phyloP scores from a whole-genome alignment of 1,284 basidiomycete species.

The Phellopilus nigrolimitatus region DNA sequence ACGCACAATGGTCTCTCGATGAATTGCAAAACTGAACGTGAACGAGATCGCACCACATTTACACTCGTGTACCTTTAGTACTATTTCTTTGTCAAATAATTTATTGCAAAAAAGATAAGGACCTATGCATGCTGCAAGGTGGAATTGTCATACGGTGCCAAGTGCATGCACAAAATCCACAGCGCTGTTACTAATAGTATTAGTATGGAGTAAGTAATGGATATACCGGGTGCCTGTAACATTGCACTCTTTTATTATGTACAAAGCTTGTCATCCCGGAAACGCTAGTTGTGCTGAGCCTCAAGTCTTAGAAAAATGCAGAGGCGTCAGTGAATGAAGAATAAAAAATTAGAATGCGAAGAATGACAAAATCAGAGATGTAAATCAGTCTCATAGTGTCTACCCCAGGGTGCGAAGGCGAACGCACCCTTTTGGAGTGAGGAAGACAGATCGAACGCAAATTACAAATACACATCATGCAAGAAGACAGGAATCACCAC shows the following conservation, averaged over 20 bases:
- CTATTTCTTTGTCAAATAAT: not conserved
- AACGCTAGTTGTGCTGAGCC: no score
- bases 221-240: no score
- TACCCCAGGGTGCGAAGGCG: conserved; percentile 13
- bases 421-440: conserved; percentile 15
- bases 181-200: no score
- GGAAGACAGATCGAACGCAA: conserved; percentile 18
- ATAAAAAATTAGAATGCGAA: not conserved
- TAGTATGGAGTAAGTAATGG: no score
- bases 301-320: no score
- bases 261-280: no score
- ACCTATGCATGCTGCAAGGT: no score
- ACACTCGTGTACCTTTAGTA: not conserved
- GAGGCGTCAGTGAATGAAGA: not conserved
- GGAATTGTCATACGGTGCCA: no score
- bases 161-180: no score
- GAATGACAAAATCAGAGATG: conserved; percentile 1
- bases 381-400: conserved; percentile 15
- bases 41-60: not conserved
- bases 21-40: conserved; percentile 23
- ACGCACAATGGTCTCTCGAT: conserved; percentile 50
- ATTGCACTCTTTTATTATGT: no score
- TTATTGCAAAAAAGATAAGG: not conserved
- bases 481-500: not conserved
- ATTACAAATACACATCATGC: conserved; percentile 18